Evolutionary conservation across 176 grass and related monocot species (phyloP).

Genomic region (Cenchrus purpureus): DNA sequence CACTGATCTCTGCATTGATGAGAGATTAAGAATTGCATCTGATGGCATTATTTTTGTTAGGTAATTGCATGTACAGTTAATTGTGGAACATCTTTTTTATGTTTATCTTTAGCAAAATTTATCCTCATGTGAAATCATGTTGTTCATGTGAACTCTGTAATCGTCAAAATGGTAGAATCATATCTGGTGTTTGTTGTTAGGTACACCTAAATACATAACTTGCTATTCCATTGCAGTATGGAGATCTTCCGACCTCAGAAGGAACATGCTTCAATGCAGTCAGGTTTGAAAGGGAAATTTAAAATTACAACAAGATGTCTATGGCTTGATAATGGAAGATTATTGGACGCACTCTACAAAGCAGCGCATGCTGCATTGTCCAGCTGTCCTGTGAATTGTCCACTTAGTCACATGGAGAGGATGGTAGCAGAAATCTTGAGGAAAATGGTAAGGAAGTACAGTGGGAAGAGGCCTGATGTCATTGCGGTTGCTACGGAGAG

Average conservation of each 20-base stretch:
- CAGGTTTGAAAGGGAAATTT: slow-evolving; percentile 91
- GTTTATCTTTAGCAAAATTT: slow-evolving; percentile 34
- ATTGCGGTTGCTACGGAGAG: slow-evolving; percentile 82
- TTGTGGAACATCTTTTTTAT: slow-evolving; percentile 33
- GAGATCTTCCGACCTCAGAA: slow-evolving; percentile 78
- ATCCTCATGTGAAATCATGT: slow-evolving; percentile 21
- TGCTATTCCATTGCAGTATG: slow-evolving; percentile 69
- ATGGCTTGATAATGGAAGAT: slow-evolving; percentile 97
- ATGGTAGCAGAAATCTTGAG: slow-evolving; percentile 90
- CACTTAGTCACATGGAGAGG: slow-evolving; percentile 88
- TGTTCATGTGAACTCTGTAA: background rate
- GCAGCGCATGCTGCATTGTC: slow-evolving; percentile 82
- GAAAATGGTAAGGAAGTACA: slow-evolving; percentile 97
- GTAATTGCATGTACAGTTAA: slow-evolving; percentile 45
- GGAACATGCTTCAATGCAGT: slow-evolving; percentile 60
- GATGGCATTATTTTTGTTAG: slow-evolving; percentile 96
- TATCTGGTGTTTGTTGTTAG: slow-evolving; percentile 17
- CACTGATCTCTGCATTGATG: slow-evolving; percentile 86
- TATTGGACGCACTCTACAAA: slow-evolving; percentile 90
- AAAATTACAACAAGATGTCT: slow-evolving; percentile 90
- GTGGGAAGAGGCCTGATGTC: slow-evolving; percentile 88
- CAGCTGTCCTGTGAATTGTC: slow-evolving; percentile 90
- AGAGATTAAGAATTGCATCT: slow-evolving; percentile 90
- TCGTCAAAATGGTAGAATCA: slow-evolving; percentile 17
- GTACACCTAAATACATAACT: background rate